phyloP scores from a whole-genome alignment of 2,329 filamentous ascomycete species.

The Fusarium globosum region DNA sequence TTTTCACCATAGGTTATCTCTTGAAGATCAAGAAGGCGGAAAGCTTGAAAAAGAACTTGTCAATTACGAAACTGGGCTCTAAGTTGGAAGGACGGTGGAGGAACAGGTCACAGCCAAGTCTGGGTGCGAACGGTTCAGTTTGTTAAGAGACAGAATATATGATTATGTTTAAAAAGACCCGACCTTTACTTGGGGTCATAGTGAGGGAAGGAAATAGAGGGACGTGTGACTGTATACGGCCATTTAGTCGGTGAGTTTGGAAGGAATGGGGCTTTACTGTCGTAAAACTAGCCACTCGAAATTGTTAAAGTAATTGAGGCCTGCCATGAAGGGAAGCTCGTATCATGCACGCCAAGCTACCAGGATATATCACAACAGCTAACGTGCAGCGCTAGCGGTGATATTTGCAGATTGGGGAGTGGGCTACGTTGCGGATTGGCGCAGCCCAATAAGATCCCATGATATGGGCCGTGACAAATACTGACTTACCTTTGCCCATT shows the following conservation, averaged over 20 bases:
- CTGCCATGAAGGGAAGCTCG: neutral
- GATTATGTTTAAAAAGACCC: neutral
- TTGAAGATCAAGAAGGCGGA: neutral
- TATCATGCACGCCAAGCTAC: neutral
- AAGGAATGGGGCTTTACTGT: rapidly evolving
- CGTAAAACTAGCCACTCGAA: neutral
- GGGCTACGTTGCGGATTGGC: too few relatives aligned
- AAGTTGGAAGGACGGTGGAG: neutral
- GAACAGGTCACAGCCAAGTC: too few relatives aligned
- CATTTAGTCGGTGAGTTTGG: neutral
- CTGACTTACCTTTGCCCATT: too few relatives aligned
- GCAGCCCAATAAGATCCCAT: too few relatives aligned
- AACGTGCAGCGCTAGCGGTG: neutral
- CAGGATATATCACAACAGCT: rapidly evolving
- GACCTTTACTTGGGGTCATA: rapidly evolving
- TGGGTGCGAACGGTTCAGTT: neutral
- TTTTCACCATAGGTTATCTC: neutral
- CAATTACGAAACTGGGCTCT: neutral
- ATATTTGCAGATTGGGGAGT: neutral
- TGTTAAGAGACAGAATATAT: rapidly evolving
- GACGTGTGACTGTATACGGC: neutral
- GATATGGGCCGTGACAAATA: too few relatives aligned
- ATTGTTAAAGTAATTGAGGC: neutral
- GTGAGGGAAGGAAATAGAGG: neutral
- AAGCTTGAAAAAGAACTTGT: neutral